These are phyloP conservation scores for Rutstroemia sp. DNA, from an alignment of 2,329 filamentous ascomycete genomes.

Conservation along the genomic window DNA sequence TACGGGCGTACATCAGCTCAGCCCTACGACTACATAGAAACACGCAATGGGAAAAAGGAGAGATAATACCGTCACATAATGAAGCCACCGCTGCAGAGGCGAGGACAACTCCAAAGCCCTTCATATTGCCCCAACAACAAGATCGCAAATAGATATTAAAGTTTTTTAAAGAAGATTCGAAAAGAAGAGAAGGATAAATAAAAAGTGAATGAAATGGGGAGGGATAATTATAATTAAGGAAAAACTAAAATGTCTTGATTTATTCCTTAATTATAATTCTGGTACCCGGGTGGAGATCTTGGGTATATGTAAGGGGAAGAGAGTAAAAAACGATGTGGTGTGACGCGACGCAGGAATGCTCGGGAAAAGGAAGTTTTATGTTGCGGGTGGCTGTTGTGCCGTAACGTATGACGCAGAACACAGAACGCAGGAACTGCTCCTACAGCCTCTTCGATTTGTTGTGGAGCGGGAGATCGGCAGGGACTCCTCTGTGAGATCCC, in stretches of 20 bases:
- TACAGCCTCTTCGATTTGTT: neutral
- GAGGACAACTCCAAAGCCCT: neutral
- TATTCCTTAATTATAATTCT: too few species aligned
- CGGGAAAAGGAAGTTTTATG: too few species aligned
- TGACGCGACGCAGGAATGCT: too few species aligned
- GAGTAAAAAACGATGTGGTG: too few species aligned
- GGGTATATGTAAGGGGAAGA: too few species aligned
- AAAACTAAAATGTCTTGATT: too few species aligned
- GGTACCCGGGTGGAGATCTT: too few species aligned
- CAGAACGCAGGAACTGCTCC: neutral
- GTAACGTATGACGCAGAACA: neutral
- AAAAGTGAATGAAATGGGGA: too few species aligned
- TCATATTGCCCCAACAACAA: neutral
- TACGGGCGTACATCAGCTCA: neutral
- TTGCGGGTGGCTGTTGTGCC: too few species aligned
- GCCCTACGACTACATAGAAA: neutral
- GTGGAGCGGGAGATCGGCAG: conserved; percentile 2
- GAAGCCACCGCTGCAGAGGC: conserved; percentile 1
- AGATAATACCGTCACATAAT: conserved; percentile 2
- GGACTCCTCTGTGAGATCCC: neutral
- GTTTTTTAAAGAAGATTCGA: neutral
- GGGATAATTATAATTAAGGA: too few species aligned
- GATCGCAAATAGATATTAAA: neutral
- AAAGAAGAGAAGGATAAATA: neutral
- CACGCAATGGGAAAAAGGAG: neutral